Percentiles rank a stretch among this genome's conserved stretches.
phyloP scores from a whole-genome alignment of 495 filamentous ascomycete genomes.

The Aspergillus homomorphus region DNA sequence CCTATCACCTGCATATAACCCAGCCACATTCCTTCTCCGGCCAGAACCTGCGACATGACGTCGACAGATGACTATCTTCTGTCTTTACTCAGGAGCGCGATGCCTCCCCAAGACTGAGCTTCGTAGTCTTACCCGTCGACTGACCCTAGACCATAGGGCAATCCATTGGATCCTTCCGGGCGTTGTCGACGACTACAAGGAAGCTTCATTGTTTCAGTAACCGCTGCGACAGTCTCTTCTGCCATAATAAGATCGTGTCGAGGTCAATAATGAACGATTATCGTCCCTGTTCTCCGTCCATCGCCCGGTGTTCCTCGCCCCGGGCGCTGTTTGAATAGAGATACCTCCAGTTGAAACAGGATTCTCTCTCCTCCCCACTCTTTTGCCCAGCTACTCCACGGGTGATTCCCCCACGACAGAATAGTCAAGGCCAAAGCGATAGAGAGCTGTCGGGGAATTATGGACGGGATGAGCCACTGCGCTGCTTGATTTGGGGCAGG shows the following conservation, averaged over 20 bases:
- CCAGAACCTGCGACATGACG: background rate
- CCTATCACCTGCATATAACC: conserved; percentile 1
- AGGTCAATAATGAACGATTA: background rate
- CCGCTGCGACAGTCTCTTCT: background rate
- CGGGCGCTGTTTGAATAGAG: background rate
- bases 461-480: background rate
- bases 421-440: background rate
- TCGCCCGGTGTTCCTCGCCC: background rate
- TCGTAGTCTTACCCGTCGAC: background rate
- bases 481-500: background rate
- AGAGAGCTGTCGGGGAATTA: background rate
- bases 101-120: background rate
- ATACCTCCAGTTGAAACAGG: background rate
- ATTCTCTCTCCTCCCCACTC: background rate
- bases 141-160: background rate
- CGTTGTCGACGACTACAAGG: background rate
- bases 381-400: background rate
- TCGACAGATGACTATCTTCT: background rate
- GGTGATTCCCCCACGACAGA: background rate
- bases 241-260: background rate
- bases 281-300: background rate
- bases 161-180: background rate
- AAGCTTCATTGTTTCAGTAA: background rate
- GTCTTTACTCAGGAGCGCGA: background rate
- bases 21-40: background rate